Percentiles rank a stretch among this genome's conserved stretches.
Evolutionary conservation across 306 rosid species (phyloP).

Genomic region (Malus fusca): DNA sequence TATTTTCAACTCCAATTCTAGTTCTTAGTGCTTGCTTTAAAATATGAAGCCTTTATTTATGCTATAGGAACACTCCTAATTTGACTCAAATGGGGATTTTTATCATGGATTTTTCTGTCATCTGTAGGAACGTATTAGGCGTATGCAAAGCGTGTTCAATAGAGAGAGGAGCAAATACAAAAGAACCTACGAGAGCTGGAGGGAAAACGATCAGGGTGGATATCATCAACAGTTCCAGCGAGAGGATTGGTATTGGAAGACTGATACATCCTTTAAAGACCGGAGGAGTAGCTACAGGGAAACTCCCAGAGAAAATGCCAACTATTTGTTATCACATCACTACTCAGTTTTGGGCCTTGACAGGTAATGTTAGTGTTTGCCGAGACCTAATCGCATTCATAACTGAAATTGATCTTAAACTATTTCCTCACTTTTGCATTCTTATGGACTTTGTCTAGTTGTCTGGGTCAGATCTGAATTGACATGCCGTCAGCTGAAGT

Average conservation of each 20-base stretch:
- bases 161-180: slow-evolving; percentile 86
- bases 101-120: background rate
- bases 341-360: slow-evolving; percentile 93
- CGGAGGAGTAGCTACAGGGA: slow-evolving; percentile 52
- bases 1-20: background rate
- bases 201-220: slow-evolving; percentile 46
- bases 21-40: background rate
- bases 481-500: background rate
- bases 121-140: slow-evolving; percentile 88
- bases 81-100: background rate
- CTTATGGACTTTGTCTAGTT: background rate
- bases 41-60: background rate
- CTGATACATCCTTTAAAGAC: slow-evolving; percentile 61
- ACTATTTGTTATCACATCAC: slow-evolving; percentile 79
- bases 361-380: slow-evolving; percentile 44
- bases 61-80: background rate
- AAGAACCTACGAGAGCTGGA: slow-evolving; percentile 82
- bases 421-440: background rate
- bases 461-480: background rate
- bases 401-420: background rate
- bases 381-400: background rate
- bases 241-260: slow-evolving; percentile 98
- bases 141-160: slow-evolving; percentile 94
- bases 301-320: slow-evolving; percentile 50
- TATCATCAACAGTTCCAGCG: slow-evolving; percentile 76